phyloP scores from a whole-genome alignment of 208 protist species.

The Trichomonas tenax region DNA sequence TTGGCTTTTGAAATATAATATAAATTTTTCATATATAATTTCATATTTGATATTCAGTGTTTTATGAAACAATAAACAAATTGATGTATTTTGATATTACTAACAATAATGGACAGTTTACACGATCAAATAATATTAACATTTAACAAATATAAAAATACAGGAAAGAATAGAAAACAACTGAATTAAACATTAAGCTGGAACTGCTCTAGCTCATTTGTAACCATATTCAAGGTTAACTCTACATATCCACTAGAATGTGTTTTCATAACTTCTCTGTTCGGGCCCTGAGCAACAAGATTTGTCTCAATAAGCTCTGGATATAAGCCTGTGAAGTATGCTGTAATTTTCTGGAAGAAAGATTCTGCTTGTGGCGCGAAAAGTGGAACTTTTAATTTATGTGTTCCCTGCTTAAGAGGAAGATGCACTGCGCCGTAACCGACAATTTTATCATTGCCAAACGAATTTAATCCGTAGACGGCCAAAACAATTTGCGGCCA shows the following conservation, averaged over 20 bases:
- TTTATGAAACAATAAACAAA: too few species aligned
- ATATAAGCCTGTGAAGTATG: conserved; percentile 20
- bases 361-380: conserved; percentile 19
- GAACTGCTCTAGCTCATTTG: conserved; percentile 9
- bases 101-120: too few species aligned
- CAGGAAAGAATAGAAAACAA: background rate
- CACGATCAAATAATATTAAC: too few species aligned
- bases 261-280: conserved; percentile 26
- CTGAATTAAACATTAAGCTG: background rate
- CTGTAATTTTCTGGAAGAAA: background rate
- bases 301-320: conserved; percentile 26
- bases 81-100: too few species aligned
- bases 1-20: too few species aligned
- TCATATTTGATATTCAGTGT: too few species aligned
- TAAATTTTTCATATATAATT: too few species aligned
- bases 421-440: conserved; percentile 27
- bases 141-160: background rate
- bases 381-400: conserved; percentile 11
- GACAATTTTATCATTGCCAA: conserved; percentile 29
- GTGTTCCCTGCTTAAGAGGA: conserved; percentile 15
- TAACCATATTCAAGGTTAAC: conserved; percentile 24
- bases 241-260: conserved; percentile 9
- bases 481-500: conserved; percentile 28
- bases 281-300: conserved; percentile 17
- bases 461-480: conserved; percentile 30